A percentile compares a stretch with the other conserved stretches of the same genome.
Evolutionary conservation across 768 basidiomycete genomes (phyloP).

Genomic region (Sporobolomyces pararoseus): DNA sequence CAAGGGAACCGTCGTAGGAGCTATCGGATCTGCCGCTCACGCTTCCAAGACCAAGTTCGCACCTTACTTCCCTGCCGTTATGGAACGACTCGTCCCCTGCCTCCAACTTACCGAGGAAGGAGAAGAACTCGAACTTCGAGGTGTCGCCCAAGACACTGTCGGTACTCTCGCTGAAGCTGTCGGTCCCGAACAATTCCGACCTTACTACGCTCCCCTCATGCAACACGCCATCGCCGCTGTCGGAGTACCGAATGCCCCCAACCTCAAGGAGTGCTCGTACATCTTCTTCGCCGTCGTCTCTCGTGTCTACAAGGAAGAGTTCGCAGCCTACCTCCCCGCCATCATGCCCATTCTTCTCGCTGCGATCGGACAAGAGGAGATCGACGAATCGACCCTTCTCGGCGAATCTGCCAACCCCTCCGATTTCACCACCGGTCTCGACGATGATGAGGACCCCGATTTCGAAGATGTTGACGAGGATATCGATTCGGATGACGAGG

Average conservation of each 20-base stretch:
- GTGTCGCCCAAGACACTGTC: slow-evolving; percentile 97
- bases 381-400: slow-evolving; percentile 58
- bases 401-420: slow-evolving; percentile 40
- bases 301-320: slow-evolving; percentile 91
- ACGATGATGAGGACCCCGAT: slow-evolving; percentile 59
- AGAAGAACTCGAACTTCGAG: slow-evolving; percentile 88
- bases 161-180: slow-evolving; percentile 97
- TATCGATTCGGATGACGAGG: slow-evolving; percentile 48
- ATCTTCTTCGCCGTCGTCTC: slow-evolving; percentile 98
- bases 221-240: slow-evolving; percentile 85
- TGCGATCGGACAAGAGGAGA: slow-evolving; percentile 74
- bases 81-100: slow-evolving; percentile 83
- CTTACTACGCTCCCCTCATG: slow-evolving; percentile 96
- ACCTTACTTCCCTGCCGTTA: slow-evolving; percentile 89
- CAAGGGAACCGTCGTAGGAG: slow-evolving; percentile 92
- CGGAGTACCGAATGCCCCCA: slow-evolving; percentile 70
- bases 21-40: slow-evolving; percentile 96
- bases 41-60: slow-evolving; percentile 85
- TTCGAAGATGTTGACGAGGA: slow-evolving; percentile 54
- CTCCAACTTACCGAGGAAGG: slow-evolving; percentile 77
- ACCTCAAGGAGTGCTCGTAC: slow-evolving; percentile 91
- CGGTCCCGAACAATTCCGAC: slow-evolving; percentile 86
- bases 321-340: slow-evolving; percentile 75
- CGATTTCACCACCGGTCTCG: slow-evolving; percentile 55
- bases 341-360: slow-evolving; percentile 75